Evolutionary conservation across 108 stramenopile species (phyloP).

Genomic region (Fistulifera solaris): DNA sequence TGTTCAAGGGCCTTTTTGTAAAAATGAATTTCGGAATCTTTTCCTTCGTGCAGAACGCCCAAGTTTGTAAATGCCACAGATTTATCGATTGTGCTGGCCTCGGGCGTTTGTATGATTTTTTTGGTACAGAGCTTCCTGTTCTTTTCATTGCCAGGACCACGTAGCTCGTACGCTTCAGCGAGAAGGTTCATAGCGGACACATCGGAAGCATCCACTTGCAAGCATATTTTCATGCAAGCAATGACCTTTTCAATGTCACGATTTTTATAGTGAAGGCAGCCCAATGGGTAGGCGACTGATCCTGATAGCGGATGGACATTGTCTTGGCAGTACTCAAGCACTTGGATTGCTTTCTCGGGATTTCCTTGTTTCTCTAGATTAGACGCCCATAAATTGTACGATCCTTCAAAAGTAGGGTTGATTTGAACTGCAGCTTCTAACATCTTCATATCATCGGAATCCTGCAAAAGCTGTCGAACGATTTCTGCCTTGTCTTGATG

Average conservation of each 20-base stretch:
- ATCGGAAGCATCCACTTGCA: slow-evolving; percentile 29
- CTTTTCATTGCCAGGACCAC: slow-evolving; percentile 1
- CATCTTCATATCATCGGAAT: background rate
- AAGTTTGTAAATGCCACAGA: slow-evolving; percentile 35
- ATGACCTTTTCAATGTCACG: slow-evolving; percentile 14
- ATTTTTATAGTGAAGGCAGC: slow-evolving; percentile 15
- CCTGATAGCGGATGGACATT: slow-evolving; percentile 30
- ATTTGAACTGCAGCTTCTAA: slow-evolving; percentile 36
- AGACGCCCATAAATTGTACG: slow-evolving; percentile 25
- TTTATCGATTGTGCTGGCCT: slow-evolving; percentile 10
- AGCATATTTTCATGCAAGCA: slow-evolving; percentile 20
- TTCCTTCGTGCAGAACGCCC: slow-evolving; percentile 26
- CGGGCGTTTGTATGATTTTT: slow-evolving; percentile 25
- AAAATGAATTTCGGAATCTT: slow-evolving; percentile 25
- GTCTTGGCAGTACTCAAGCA: slow-evolving; percentile 31
- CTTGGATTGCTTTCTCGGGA: slow-evolving; percentile 21
- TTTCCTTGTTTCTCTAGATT: slow-evolving; percentile 12
- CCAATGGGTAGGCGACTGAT: slow-evolving; percentile 31
- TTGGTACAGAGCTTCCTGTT: slow-evolving; percentile 17
- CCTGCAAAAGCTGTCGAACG: slow-evolving; percentile 29
- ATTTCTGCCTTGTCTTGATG: slow-evolving; percentile 28
- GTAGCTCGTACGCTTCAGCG: slow-evolving; percentile 15
- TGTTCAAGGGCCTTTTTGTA: slow-evolving; percentile 25
- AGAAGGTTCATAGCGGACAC: slow-evolving; percentile 26
- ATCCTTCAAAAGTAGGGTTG: slow-evolving; percentile 36